phyloP scores from a whole-genome alignment of 1,139 yeast species.

The Kurtzmaniella quercitrusa region DNA sequence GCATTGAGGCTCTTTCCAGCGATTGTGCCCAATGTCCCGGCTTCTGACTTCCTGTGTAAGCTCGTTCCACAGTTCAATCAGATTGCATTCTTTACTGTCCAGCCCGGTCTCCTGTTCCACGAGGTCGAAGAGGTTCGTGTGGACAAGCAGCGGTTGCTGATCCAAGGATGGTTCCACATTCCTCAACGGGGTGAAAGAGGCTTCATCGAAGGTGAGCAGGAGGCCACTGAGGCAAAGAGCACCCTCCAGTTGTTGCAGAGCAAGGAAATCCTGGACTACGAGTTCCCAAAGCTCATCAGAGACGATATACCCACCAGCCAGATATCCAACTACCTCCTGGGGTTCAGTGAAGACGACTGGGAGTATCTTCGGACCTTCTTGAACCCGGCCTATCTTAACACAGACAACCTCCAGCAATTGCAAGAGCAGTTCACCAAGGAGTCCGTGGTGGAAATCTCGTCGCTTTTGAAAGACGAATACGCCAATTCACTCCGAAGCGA shows the following conservation, averaged over 20 bases:
- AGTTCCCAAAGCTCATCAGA: slow-evolving; percentile 63
- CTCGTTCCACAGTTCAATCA: slow-evolving; percentile 93
- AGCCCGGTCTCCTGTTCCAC: slow-evolving; percentile 94
- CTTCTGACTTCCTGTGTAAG: slow-evolving; percentile 64
- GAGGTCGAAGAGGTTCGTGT: slow-evolving; percentile 96
- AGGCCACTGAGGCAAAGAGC: slow-evolving; percentile 66
- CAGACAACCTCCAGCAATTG: slow-evolving; percentile 37
- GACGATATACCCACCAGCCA: slow-evolving; percentile 22
- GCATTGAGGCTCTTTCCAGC: slow-evolving; percentile 85
- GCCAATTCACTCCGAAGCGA: slow-evolving; percentile 42
- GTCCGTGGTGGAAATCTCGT: slow-evolving; percentile 64
- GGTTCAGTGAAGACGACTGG: slow-evolving; percentile 14
- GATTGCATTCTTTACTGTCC: slow-evolving; percentile 91
- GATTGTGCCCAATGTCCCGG: slow-evolving; percentile 84
- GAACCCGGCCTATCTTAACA: slow-evolving; percentile 50
- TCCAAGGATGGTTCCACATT: slow-evolving; percentile 98
- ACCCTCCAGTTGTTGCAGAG: slow-evolving; percentile 80
- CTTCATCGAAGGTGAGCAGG: slow-evolving; percentile 74
- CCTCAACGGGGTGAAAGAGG: slow-evolving; percentile 94
- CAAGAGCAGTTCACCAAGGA: slow-evolving; percentile 55
- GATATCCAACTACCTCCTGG: slow-evolving; percentile 25
- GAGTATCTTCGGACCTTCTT: slow-evolving; percentile 42
- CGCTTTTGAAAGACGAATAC: slow-evolving; percentile 56
- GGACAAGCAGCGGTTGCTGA: slow-evolving; percentile 82
- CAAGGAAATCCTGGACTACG: slow-evolving; percentile 72